Percentiles rank a stretch among this genome's conserved stretches.
These are phyloP conservation scores for Adansonia digitata DNA, from an alignment of 345 rosid genomes.

Conservation along the genomic window DNA sequence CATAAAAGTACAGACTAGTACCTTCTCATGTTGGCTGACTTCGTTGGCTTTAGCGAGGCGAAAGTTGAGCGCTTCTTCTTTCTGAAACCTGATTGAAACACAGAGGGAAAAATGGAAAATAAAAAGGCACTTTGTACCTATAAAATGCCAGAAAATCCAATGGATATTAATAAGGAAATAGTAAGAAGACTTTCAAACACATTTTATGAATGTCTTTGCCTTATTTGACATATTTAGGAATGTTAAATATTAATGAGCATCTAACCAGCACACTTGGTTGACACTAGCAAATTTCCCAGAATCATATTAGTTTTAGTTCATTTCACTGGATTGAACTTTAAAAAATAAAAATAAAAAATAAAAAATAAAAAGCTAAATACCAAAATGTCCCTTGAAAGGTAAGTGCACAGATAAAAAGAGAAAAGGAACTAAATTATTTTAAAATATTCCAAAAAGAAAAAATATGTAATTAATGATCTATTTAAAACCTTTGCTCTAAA, in stretches of 20 bases:
- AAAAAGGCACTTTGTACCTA: not conserved
- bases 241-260: not conserved
- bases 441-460: not conserved
- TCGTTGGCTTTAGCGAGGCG: slow-evolving; percentile 69
- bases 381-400: not conserved
- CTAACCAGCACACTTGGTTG: not conserved
- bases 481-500: slow-evolving; percentile 66
- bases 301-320: not conserved
- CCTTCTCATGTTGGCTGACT: slow-evolving; percentile 80
- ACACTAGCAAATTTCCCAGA: not conserved
- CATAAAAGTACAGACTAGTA: slow-evolving; percentile 21
- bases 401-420: not conserved
- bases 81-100: slow-evolving; percentile 51
- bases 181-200: not conserved
- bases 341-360: too few relatives aligned
- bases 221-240: not conserved
- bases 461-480: not conserved
- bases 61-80: slow-evolving; percentile 81
- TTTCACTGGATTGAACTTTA: not conserved
- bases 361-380: not conserved
- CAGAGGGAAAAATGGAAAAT: not conserved
- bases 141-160: not conserved
- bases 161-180: not conserved
- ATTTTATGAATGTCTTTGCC: not conserved
- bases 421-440: not conserved